phyloP scores from a whole-genome alignment of 257 asterid genomes.

The Orobanche coerulescens region DNA sequence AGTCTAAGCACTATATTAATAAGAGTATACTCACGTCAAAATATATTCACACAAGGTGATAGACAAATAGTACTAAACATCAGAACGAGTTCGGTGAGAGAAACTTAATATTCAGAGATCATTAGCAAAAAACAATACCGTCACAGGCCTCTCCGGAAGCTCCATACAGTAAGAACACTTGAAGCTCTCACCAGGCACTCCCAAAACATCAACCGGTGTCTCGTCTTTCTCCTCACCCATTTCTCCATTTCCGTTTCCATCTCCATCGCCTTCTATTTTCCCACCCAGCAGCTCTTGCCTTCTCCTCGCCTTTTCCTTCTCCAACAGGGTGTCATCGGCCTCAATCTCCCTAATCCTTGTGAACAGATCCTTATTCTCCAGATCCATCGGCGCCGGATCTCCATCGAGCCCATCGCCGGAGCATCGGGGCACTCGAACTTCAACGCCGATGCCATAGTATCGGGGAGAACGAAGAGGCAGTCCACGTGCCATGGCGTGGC shows the following conservation, averaged over 20 bases:
- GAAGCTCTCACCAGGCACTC: slow-evolving; percentile 49
- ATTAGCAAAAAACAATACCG: slow-evolving; percentile 37
- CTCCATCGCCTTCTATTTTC: slow-evolving; percentile 21
- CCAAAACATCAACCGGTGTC: slow-evolving; percentile 41
- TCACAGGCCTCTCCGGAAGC: slow-evolving; percentile 80
- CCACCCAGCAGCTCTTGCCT: slow-evolving; percentile 60
- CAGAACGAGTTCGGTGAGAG: not conserved
- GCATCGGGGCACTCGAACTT: slow-evolving; percentile 70
- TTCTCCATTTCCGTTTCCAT: slow-evolving; percentile 19
- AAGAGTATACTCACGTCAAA: not conserved
- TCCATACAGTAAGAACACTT: slow-evolving; percentile 70
- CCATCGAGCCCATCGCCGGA: slow-evolving; percentile 52
- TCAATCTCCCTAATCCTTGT: slow-evolving; percentile 54
- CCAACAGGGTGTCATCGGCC: slow-evolving; percentile 51
- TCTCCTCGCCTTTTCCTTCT: slow-evolving; percentile 53
- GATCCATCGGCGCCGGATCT: slow-evolving; percentile 35
- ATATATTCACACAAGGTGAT: not conserved
- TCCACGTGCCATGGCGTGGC: slow-evolving; percentile 75
- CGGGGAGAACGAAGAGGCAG: slow-evolving; percentile 39
- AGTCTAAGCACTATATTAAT: not conserved
- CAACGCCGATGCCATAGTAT: slow-evolving; percentile 25
- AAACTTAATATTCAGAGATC: not conserved
- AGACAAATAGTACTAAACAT: not conserved
- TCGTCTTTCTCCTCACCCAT: slow-evolving; percentile 20
- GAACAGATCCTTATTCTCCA: slow-evolving; percentile 36